phyloP scores from a whole-genome alignment of 2,329 filamentous ascomycete species.

The Ilyonectria robusta region DNA sequence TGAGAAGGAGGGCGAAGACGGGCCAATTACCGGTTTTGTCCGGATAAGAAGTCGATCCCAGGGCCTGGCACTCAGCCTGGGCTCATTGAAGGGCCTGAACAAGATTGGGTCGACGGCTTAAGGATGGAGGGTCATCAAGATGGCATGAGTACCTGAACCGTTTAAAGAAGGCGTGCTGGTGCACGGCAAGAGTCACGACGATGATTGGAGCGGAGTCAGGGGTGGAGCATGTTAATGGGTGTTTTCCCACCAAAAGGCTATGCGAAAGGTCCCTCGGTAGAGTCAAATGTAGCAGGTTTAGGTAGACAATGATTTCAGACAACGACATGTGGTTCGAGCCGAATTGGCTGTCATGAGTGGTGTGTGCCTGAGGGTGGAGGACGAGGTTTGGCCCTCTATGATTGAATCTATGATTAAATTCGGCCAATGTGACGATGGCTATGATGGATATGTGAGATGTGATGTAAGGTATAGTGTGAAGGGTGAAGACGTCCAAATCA shows the following conservation, averaged over 20 bases:
- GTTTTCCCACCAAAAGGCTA: slow-evolving; percentile 51
- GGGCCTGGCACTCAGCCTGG: slow-evolving; percentile 92
- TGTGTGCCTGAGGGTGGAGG: slow-evolving; percentile 11
- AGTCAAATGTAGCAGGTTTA: slow-evolving; percentile 49
- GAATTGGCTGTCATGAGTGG: slow-evolving; percentile 9
- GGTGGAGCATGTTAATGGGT: slow-evolving; percentile 52
- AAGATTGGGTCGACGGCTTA: slow-evolving; percentile 71
- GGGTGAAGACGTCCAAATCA: slow-evolving; percentile 21
- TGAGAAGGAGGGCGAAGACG: slow-evolving; percentile 96
- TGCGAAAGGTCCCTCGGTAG: slow-evolving; percentile 48
- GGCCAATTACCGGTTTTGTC: slow-evolving; percentile 96
- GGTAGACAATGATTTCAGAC: slow-evolving; percentile 48
- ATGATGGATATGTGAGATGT: slow-evolving; percentile 13
- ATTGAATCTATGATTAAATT: slow-evolving; percentile 23
- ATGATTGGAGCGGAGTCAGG: slow-evolving; percentile 49
- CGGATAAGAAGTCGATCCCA: slow-evolving; percentile 98
- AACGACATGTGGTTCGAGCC: slow-evolving; percentile 37
- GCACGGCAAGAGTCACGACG: slow-evolving; percentile 48
- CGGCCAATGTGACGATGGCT: slow-evolving; percentile 1
- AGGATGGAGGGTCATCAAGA: slow-evolving; percentile 26
- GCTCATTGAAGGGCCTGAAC: slow-evolving; percentile 94
- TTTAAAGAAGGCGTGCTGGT: slow-evolving; percentile 36
- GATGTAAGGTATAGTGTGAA: not conserved
- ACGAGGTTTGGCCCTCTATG: slow-evolving; percentile 4
- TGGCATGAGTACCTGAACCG: slow-evolving; percentile 30